Percentiles rank a stretch among this genome's conserved stretches.
Evolutionary conservation across 805 yeast genomes (phyloP).

Genomic region (Candida nanaspora): DNA sequence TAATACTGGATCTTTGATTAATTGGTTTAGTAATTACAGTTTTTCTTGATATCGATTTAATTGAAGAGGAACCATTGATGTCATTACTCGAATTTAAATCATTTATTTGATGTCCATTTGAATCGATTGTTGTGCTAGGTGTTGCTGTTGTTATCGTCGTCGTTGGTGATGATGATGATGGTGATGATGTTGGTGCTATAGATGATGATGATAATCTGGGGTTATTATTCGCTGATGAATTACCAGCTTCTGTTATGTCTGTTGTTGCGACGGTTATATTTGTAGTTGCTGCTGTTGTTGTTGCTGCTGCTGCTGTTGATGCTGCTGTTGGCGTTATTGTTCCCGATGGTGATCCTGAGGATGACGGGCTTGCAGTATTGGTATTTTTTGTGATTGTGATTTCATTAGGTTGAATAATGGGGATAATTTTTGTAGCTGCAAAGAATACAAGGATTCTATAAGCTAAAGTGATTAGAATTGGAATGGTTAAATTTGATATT

Average conservation of each 20-base stretch:
- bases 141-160: no score
- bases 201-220: no score
- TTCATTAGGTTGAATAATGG: slow-evolving; percentile 31
- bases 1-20: slow-evolving; percentile 21
- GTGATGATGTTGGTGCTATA: slow-evolving; percentile 1
- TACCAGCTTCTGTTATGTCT: no score
- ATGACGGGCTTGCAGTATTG: neutral
- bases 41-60: slow-evolving; percentile 3
- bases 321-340: no score
- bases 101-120: no score
- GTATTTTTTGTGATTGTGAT: slow-evolving; percentile 4
- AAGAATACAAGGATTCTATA: slow-evolving; percentile 79
- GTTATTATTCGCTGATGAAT: no score
- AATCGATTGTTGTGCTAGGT: no score
- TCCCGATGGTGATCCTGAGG: neutral
- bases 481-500: slow-evolving; percentile 64
- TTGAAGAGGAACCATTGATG: neutral
- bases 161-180: neutral
- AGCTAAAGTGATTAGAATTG: slow-evolving; percentile 73
- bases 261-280: no score
- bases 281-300: no score
- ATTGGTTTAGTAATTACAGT: slow-evolving; percentile 2
- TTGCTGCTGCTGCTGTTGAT: slow-evolving; percentile 7
- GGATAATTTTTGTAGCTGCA: slow-evolving; percentile 92
- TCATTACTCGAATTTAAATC: no score